Conservation (phyloP, 208 protist species). For the Histomonas meleagridis region DNA sequence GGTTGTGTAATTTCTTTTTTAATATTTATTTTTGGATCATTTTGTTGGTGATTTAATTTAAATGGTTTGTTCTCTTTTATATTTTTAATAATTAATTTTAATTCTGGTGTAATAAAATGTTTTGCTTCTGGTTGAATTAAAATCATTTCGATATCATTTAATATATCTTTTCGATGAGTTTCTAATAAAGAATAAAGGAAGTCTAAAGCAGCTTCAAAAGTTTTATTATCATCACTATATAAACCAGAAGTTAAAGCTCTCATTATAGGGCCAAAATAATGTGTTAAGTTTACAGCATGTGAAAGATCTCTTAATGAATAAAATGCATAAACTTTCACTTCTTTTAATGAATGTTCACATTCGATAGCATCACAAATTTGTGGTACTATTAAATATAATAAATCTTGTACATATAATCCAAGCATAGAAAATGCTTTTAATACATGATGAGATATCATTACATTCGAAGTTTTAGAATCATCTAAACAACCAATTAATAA, state of each 20-base stretch:
- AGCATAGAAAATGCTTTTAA: background rate
- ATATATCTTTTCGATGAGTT: background rate
- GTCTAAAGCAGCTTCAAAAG: background rate
- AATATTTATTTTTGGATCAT: background rate
- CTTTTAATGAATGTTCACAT: background rate
- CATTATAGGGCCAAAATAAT: background rate
- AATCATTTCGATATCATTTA: background rate
- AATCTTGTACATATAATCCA: background rate
- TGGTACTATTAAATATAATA: background rate
- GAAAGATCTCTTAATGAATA: background rate
- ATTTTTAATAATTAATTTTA: background rate
- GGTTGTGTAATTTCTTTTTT: background rate
- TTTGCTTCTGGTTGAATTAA: background rate
- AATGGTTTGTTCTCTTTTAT: background rate
- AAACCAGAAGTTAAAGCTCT: background rate
- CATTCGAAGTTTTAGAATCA: background rate
- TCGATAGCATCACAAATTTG: background rate
- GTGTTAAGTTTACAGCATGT: background rate
- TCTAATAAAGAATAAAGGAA: background rate
- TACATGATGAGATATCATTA: background rate
- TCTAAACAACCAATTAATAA: background rate
- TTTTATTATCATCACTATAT: background rate
- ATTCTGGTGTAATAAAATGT: background rate
- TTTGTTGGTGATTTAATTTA: no score
- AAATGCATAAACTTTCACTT: background rate